These are phyloP conservation scores for Neofusicoccum ribis DNA, from an alignment of 2,329 filamentous ascomycete species.

Conservation along the genomic window DNA sequence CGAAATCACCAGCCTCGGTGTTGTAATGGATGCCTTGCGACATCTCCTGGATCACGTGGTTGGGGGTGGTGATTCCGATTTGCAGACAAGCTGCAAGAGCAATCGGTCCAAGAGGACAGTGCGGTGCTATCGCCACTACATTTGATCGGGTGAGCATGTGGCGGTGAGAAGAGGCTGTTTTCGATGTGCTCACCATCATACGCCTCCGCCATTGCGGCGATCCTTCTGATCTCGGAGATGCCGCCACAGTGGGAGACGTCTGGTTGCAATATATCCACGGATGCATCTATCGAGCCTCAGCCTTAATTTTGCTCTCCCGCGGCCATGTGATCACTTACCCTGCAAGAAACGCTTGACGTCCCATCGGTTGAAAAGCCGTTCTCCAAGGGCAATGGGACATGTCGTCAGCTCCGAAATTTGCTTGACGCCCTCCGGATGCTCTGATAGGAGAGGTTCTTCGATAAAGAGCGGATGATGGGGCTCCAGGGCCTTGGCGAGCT, in stretches of 20 bases:
- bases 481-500: conserved; percentile 67
- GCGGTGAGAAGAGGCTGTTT: background rate
- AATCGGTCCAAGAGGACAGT: conserved; percentile 72
- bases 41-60: conserved; percentile 78
- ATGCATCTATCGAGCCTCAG: conserved; percentile 41
- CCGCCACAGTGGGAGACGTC: conserved; percentile 72
- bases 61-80: conserved; percentile 57
- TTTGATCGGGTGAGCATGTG: background rate
- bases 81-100: conserved; percentile 71
- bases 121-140: conserved; percentile 66
- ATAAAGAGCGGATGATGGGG: conserved; percentile 73
- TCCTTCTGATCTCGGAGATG: conserved; percentile 69
- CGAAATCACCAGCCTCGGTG: conserved; percentile 32
- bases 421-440: conserved; percentile 67
- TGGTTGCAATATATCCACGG: conserved; percentile 71
- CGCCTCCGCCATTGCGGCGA: conserved; percentile 70
- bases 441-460: conserved; percentile 70
- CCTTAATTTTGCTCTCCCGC: background rate
- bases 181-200: conserved; percentile 55
- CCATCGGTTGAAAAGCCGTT: conserved; percentile 71
- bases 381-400: conserved; percentile 70
- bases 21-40: conserved; percentile 80
- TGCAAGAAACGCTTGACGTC: conserved; percentile 73
- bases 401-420: conserved; percentile 58
- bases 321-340: conserved; percentile 22